Evolutionary conservation across 495 filamentous ascomycete species (phyloP), one percentile per base, ranked within the genome.

Genomic region (Penicillium diatomitis): DNA sequence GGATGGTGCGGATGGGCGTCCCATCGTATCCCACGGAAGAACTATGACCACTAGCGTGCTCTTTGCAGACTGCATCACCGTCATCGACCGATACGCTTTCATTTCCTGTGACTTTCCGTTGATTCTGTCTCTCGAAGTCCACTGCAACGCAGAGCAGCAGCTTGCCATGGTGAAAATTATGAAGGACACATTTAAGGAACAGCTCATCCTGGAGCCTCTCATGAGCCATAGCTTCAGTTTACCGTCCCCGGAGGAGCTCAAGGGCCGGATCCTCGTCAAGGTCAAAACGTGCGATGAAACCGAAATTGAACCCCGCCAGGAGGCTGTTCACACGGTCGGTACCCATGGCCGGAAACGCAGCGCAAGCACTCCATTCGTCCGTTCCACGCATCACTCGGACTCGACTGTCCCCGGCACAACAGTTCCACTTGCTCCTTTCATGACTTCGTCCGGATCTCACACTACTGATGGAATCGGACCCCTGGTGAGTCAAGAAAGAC

Each of bases 31-130:
- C 51, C 92, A 98, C 58, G 92, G 92, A 8, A 80, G 79, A n/a
- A 94, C 89, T 8, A 76, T 90, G 65, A 96, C 91, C 5, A 90
- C 79, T 28, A 81, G 84, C 53, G 86, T 97, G 41, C 77, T 85
- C 3, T 96, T 98, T 63, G 73, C 78, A 12, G 90, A 96, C 62
- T 90, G 90, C 51, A 87, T 98, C 64, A 84, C 84, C 12, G 89
- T 90, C 48, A 91, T 98, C 65, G 85, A 86, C 55, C 89, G 88
- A 56, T 95, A 96, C 59, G 91, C 92, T 9, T 98, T 98, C 58
- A 71, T 79, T 40, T 80, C 82, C 29, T 86, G 85, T 3, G 78
- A 73, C 10, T 96, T 89, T 51, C 92, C 92, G 6, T 76, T 98
- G 6, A 94, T 90, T 65, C 77, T 98, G 41, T 97, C 92, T 10